Conservation (phyloP, 2,329 filamentous ascomycete species). For the Bipolaris sorokiniana region DNA sequence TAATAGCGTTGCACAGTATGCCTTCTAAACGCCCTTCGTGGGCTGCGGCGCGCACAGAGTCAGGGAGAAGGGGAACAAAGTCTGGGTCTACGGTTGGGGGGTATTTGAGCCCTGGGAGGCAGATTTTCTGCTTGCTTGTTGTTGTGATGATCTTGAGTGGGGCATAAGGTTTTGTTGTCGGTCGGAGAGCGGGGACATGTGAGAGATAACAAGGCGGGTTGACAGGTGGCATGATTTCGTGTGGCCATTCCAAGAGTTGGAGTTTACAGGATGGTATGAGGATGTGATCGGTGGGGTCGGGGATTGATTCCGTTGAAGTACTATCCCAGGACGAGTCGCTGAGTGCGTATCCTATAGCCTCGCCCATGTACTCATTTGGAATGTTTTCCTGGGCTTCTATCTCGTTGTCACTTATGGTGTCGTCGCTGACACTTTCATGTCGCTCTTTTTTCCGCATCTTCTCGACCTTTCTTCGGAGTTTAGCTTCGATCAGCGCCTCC, state of each 20-base stretch:
- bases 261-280: constrained; percentile 25
- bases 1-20: constrained; percentile 26
- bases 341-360: constrained; percentile 16
- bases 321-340: constrained; percentile 33
- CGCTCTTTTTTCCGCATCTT: constrained; percentile 14
- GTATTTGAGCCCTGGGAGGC: constrained; percentile 32
- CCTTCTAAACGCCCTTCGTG: constrained; percentile 35
- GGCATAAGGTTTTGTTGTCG: constrained; percentile 27
- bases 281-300: background rate
- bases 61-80: constrained; percentile 31
- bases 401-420: constrained; percentile 5
- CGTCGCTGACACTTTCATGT: constrained; percentile 27
- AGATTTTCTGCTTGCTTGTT: constrained; percentile 27
- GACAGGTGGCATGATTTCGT: constrained; percentile 15
- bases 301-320: constrained; percentile 20
- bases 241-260: constrained; percentile 39
- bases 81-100: constrained; percentile 24
- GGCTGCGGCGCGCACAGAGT: constrained; percentile 22
- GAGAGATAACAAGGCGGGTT: background rate
- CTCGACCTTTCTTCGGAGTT: constrained; percentile 14
- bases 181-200: constrained; percentile 1
- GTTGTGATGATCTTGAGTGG: constrained; percentile 34
- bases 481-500: constrained; percentile 8
- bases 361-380: constrained; percentile 5
- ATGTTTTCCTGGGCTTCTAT: background rate